phyloP scores from a whole-genome alignment of 2,329 filamentous ascomycete genomes.

The Diaporthe vaccinii region DNA sequence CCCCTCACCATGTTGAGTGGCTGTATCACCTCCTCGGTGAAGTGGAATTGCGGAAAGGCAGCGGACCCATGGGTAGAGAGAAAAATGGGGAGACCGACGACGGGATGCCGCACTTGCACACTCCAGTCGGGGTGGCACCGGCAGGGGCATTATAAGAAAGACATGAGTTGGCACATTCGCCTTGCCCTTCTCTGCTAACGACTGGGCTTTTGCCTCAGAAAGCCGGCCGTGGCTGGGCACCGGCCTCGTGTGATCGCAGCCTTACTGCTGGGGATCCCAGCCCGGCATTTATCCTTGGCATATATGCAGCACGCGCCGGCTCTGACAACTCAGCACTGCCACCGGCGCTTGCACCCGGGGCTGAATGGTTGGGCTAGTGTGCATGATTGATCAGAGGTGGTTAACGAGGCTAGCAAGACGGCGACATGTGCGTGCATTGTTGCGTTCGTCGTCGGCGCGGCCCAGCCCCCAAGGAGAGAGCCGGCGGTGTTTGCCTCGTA shows the following conservation, averaged over 20 bases:
- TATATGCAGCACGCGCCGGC: conserved; percentile 23
- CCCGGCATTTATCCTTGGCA: conserved; percentile 24
- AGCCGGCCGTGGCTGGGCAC: conserved; percentile 26
- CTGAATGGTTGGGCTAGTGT: conserved; percentile 22
- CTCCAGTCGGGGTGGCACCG: not conserved
- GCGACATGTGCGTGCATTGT: conserved; percentile 17
- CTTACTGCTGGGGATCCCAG: conserved; percentile 32
- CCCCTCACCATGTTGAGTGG: conserved; percentile 23
- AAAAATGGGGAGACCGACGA: conserved; percentile 5
- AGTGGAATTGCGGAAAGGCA: not conserved
- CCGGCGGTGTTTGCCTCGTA: not conserved
- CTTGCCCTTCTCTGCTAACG: not conserved
- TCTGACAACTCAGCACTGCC: conserved; percentile 16
- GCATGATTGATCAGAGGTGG: conserved; percentile 22
- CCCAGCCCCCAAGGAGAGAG: conserved; percentile 8
- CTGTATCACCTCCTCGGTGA: conserved; percentile 16
- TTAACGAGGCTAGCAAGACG: conserved; percentile 11
- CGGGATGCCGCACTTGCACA: not conserved
- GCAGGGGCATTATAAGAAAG: conserved; percentile 9
- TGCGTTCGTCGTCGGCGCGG: not conserved
- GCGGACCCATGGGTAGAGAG: conserved; percentile 19
- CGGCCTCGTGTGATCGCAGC: conserved; percentile 6
- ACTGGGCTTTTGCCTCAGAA: conserved; percentile 7
- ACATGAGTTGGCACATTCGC: not conserved
- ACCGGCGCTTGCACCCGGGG: conserved; percentile 14